These are phyloP conservation scores for Saccharum spontaneum DNA, from an alignment of 176 grass and related monocot species.

Conservation along the genomic window DNA sequence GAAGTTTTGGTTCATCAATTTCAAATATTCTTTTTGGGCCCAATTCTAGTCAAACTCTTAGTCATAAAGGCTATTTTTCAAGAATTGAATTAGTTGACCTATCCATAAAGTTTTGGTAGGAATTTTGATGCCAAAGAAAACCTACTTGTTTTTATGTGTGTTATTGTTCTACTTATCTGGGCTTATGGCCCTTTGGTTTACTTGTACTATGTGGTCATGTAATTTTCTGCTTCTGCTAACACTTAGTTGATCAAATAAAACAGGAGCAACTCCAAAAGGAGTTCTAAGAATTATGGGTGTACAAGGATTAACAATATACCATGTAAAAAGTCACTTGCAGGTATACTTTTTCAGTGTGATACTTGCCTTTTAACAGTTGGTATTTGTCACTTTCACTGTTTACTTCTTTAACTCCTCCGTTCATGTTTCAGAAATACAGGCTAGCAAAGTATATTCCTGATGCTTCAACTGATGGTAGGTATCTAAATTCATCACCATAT, in stretches of 20 bases:
- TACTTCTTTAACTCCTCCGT: constrained; percentile 5
- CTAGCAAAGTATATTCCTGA: constrained; percentile 95
- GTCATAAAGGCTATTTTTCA: neutral
- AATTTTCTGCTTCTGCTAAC: constrained; percentile 30
- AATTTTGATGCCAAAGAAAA: neutral
- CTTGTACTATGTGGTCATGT: neutral
- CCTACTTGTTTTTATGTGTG: neutral
- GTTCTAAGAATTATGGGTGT: constrained; percentile 91
- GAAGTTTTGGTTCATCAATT: neutral
- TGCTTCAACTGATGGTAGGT: constrained; percentile 73
- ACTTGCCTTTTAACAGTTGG: constrained; percentile 10
- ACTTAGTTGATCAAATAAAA: constrained; percentile 28
- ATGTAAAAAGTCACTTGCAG: constrained; percentile 99
- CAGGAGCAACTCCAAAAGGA: constrained; percentile 97
- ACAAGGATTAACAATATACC: constrained; percentile 85
- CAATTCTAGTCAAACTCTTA: neutral
- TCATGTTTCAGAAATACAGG: constrained; percentile 84
- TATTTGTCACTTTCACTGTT: constrained; percentile 17
- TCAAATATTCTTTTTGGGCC: neutral
- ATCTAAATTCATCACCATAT: neutral
- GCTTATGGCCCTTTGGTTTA: neutral
- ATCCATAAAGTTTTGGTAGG: neutral
- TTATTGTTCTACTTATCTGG: neutral
- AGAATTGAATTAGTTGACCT: neutral
- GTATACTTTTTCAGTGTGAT: constrained; percentile 42